Evolutionary conservation across 2,329 filamentous ascomycete species (phyloP).

Genomic region (Knoxdaviesia capensis): DNA sequence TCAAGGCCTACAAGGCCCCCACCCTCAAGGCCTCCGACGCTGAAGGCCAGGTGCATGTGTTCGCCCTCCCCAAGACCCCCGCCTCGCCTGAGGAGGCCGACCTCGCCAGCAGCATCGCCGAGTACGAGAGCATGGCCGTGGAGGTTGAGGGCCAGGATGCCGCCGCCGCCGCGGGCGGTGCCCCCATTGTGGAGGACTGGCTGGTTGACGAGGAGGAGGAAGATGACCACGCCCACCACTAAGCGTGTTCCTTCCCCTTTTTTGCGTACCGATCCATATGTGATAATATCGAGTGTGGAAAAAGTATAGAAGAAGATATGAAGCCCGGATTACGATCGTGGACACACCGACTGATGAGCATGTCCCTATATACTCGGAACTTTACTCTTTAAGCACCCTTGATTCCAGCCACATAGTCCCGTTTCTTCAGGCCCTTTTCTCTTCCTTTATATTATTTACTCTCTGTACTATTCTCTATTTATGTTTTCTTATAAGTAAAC

Average conservation of each 20-base stretch:
- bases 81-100: slow-evolving; percentile 84
- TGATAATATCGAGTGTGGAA: neutral
- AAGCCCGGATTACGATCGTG: too few species aligned
- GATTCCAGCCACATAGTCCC: neutral
- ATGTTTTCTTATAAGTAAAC: too few species aligned
- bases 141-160: slow-evolving; percentile 79
- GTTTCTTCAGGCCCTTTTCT: neutral
- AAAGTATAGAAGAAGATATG: too few species aligned
- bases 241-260: neutral
- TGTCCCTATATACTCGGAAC: too few species aligned
- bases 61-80: slow-evolving; percentile 61
- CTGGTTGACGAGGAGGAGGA: slow-evolving; percentile 62
- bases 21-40: slow-evolving; percentile 70
- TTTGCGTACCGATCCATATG: neutral
- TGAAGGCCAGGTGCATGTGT: slow-evolving; percentile 80
- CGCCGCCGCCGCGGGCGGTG: slow-evolving; percentile 33
- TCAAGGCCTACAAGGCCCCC: slow-evolving; percentile 84
- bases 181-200: slow-evolving; percentile 47
- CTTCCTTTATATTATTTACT: slow-evolving; percentile 2
- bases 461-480: too few species aligned
- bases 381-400: neutral
- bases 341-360: too few species aligned
- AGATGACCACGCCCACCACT: slow-evolving; percentile 26
- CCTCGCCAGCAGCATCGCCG: slow-evolving; percentile 76
- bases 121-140: slow-evolving; percentile 85